Evolutionary conservation across 495 filamentous ascomycete species (phyloP), one percentile per base, ranked within the genome.

Genomic region (Penicillium alfredii): DNA sequence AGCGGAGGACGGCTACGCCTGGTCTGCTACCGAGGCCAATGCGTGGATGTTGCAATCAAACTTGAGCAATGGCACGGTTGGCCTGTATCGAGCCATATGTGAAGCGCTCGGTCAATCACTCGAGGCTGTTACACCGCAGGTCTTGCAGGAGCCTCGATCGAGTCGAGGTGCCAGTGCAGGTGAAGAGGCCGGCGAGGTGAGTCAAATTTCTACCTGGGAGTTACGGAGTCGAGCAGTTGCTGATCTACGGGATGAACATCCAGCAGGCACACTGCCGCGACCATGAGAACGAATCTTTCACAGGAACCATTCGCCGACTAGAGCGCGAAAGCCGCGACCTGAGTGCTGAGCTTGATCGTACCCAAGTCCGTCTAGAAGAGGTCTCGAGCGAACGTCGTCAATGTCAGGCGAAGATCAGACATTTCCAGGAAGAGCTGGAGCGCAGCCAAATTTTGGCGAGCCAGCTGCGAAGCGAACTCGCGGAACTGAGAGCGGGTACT

Each of bases 1-100:
- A 7, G 15, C 24, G 11, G 25, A 30, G 17, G 35, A 38, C 17
- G 26, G 26, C 29, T 38, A 38, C 26, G n/a, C 35, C 11, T 38
- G 35, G 35, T 38, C 35, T 6, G 26, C 30, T n/a, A 30, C 35
- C 16, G 5, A 28, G 2, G 1, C 12, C 2, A 38, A 30, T 12
- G 19, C 6, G 4, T 6, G 0, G 13, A 19, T 38, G 6, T 14
- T 30, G 14, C 9, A 38, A 10, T 24, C 18, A 1, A 30, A 18
- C 18, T 5, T 30, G 4, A 38, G 35, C 10, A 21, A 8, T n/a
- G 35, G 35, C 6, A 30, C 15, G 4, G 12, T 30, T 4, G 7
- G 17, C 12, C 26, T 38, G 11, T 38, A 30, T 13, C 26, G 8
- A 7, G 8, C 12, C 1, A 38, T 38, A 13, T 23, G 12, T 20